Evolutionary conservation across 2,329 filamentous ascomycete species (phyloP), one percentile per base, ranked within the genome.

Genomic region (Xylaria sp.): DNA sequence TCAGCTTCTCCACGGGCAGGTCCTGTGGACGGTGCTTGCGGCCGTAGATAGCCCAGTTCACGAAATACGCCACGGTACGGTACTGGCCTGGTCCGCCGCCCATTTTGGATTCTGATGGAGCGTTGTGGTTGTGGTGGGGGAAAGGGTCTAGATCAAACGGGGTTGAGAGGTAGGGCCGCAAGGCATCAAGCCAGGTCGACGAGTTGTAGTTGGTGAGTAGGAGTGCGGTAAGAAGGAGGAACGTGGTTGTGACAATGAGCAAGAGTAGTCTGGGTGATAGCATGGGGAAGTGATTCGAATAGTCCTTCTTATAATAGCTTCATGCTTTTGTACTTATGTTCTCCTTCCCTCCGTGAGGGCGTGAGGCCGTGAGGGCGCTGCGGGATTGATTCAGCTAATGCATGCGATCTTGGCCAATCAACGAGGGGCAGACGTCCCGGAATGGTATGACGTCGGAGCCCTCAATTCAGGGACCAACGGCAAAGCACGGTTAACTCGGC

Each of bases 21-120:
- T 97, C 89, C 76, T 97, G 91, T 0, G 94, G 94, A n/a, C 90
- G 87, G 78, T 96, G 91, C 75, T 95, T 91, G 63, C 94, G 89
- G 45, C 84, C 93, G 79, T 97, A 97, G 73, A 97, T 95, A 71
- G 92, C 93, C 93, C 90, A 93, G 80, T 93, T 92, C 68, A 91
- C 89, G 75, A 88, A 93, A 81, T 93, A 93, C 41, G 87, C 90
- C 25, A 94, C 90, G 1, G 89, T 84, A 70, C 89, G 87, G 80
- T 88, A 91, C 70, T 80, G 72, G 46, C 73, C 72, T 63, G 80
- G 79, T 77, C 82, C 81, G 74, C 82, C 82, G 69, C 81, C 81
- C 83, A 84, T 85, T 57, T 68, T 72, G 59, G 62, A 25, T 63
- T 62, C 62, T 30, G 53, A 15, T 28, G 34, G 7, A 23, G 64